Percentiles rank a stretch among this genome's conserved stretches.
phyloP scores from a whole-genome alignment of 805 yeast species.

The Naumovozyma castellii region DNA sequence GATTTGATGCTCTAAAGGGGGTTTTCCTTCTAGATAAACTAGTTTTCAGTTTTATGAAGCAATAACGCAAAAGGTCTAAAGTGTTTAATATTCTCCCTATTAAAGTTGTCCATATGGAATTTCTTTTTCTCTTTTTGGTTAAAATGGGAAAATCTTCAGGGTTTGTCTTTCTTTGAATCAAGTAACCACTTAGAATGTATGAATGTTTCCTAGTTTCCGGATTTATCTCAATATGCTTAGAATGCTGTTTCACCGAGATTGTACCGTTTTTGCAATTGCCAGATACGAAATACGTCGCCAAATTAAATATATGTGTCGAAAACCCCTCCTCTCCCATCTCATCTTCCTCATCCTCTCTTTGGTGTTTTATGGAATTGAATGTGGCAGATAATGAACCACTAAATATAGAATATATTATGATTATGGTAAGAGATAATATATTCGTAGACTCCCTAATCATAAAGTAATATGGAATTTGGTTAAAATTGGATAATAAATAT shows the following conservation, averaged over 20 bases:
- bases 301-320: neutral
- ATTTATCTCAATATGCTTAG: neutral
- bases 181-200: slow-evolving; percentile 19
- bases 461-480: neutral
- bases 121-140: too few relatives aligned
- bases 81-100: neutral
- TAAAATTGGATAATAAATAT: slow-evolving; percentile 45
- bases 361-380: too few relatives aligned
- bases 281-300: neutral
- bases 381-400: too few relatives aligned
- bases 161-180: slow-evolving; percentile 10
- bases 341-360: neutral
- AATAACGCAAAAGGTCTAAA: neutral
- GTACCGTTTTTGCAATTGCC: neutral
- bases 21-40: neutral
- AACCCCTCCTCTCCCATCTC: neutral
- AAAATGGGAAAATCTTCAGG: too few relatives aligned
- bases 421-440: neutral
- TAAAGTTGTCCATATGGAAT: too few relatives aligned
- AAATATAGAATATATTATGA: too few relatives aligned
- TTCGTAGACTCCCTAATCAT: neutral
- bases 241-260: neutral
- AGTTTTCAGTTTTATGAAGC: neutral
- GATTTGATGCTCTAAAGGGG: neutral
- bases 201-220: slow-evolving; percentile 1